Evolutionary conservation across 1,139 yeast genomes (phyloP).

Genomic region (Kodamaea plutei): DNA sequence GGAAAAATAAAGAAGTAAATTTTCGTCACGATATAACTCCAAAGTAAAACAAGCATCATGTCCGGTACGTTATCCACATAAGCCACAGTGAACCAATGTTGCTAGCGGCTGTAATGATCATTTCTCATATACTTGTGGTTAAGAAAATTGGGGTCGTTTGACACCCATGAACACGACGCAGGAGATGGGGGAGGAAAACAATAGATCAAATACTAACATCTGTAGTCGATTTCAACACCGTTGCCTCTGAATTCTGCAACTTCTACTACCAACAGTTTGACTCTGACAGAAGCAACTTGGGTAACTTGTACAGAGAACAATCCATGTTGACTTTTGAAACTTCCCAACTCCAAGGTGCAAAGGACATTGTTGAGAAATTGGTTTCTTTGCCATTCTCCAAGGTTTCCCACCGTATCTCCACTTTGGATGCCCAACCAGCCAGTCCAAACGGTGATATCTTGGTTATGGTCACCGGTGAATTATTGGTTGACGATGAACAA

Average conservation of each 20-base stretch:
- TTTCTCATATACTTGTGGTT: too few relatives aligned
- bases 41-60: constrained; percentile 5
- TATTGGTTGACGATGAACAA: constrained; percentile 87
- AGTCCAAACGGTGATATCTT: constrained; percentile 90
- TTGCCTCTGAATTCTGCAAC: constrained; percentile 78
- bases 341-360: constrained; percentile 90
- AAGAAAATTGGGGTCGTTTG: too few relatives aligned
- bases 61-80: constrained; percentile 11
- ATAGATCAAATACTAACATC: constrained; percentile 9
- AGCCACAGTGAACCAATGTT: neutral
- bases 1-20: too few relatives aligned
- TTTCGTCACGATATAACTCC: too few relatives aligned
- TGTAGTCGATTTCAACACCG: constrained; percentile 66
- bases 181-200: neutral
- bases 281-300: constrained; percentile 86
- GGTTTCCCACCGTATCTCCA: constrained; percentile 88
- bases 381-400: constrained; percentile 84
- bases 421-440: constrained; percentile 97
- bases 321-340: constrained; percentile 98
- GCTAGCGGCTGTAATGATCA: neutral
- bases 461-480: constrained; percentile 97
- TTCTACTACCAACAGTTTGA: constrained; percentile 96
- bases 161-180: neutral
- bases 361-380: constrained; percentile 86
- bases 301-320: constrained; percentile 91